Evolutionary conservation across 192 early-diverging fungal species (phyloP).

Genomic region (Lobosporangium transversale): DNA sequence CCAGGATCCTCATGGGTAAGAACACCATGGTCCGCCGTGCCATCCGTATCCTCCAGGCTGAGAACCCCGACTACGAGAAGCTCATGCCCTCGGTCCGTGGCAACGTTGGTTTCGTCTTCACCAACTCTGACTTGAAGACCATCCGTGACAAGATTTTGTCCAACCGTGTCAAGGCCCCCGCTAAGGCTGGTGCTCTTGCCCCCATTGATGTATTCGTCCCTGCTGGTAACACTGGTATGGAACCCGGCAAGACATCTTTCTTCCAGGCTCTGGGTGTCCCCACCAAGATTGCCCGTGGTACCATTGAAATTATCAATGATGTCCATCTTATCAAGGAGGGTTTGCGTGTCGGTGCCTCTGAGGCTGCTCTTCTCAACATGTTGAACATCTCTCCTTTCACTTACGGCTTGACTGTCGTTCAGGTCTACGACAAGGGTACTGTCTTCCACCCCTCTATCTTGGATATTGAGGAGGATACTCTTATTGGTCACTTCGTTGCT

Average conservation of each 20-base stretch:
- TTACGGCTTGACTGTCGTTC: conserved; percentile 94
- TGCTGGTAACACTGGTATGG: conserved; percentile 99
- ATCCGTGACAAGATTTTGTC: conserved; percentile 89
- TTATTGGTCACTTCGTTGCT: conserved; percentile 73
- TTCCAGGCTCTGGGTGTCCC: conserved; percentile 99
- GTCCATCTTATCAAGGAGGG: conserved; percentile 92
- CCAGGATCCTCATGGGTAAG: conserved; percentile 99
- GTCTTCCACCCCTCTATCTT: conserved; percentile 89
- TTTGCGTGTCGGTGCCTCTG: conserved; percentile 96
- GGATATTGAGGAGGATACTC: conserved; percentile 85
- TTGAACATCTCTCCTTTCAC: conserved; percentile 99
- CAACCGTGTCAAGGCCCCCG: conserved; percentile 96
- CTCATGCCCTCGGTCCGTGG: conserved; percentile 88
- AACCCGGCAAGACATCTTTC: conserved; percentile 99
- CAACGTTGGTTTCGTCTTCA: conserved; percentile 99
- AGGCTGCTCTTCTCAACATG: conserved; percentile 99
- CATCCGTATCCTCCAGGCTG: conserved; percentile 67
- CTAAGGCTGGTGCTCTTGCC: conserved; percentile 94
- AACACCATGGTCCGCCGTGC: conserved; percentile 99
- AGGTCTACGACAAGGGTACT: conserved; percentile 94
- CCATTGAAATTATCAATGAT: conserved; percentile 98
- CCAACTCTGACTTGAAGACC: conserved; percentile 95
- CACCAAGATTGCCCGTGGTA: conserved; percentile 99
- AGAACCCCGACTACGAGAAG: conserved; percentile 88
- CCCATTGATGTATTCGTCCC: conserved; percentile 94